Evolutionary conservation across 495 filamentous ascomycete species (phyloP).

Genomic region (Daldinia decipiens): DNA sequence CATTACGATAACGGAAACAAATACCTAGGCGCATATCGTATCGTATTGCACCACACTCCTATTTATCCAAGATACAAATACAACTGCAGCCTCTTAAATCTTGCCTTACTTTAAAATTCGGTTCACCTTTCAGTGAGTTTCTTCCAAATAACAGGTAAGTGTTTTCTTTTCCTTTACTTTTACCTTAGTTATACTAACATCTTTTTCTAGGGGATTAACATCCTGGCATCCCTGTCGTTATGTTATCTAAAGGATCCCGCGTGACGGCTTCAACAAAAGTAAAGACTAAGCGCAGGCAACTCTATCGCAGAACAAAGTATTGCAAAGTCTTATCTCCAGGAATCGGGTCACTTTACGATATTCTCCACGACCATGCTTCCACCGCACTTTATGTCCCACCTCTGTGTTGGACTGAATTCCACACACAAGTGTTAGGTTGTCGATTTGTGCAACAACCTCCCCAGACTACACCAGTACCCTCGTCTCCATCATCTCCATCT

Average conservation of each 20-base stretch:
- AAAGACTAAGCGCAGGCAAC: slow-evolving; percentile 22
- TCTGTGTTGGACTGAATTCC: slow-evolving; percentile 59
- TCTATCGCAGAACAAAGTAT: slow-evolving; percentile 10
- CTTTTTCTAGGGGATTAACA: slow-evolving; percentile 2
- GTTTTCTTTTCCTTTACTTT: neutral
- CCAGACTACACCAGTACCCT: slow-evolving; percentile 47
- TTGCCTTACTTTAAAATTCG: neutral
- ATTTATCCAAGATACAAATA: neutral
- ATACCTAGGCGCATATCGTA: neutral
- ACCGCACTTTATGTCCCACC: slow-evolving; percentile 54
- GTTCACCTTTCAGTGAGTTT: neutral
- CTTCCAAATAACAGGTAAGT: too few species aligned
- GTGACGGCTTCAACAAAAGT: neutral
- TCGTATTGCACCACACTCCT: slow-evolving; percentile 6
- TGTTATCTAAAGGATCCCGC: slow-evolving; percentile 6
- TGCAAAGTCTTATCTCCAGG: slow-evolving; percentile 48
- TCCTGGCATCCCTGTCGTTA: neutral
- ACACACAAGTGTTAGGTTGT: slow-evolving; percentile 53
- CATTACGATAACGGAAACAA: neutral
- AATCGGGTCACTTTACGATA: slow-evolving; percentile 59
- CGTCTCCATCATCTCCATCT: slow-evolving; percentile 4
- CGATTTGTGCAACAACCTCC: slow-evolving; percentile 50
- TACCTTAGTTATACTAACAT: slow-evolving; percentile 14
- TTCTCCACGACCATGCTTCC: slow-evolving; percentile 56
- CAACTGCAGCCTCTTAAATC: neutral